phyloP scores from a whole-genome alignment of 1,139 yeast genomes.

The Taphrina confusa region DNA sequence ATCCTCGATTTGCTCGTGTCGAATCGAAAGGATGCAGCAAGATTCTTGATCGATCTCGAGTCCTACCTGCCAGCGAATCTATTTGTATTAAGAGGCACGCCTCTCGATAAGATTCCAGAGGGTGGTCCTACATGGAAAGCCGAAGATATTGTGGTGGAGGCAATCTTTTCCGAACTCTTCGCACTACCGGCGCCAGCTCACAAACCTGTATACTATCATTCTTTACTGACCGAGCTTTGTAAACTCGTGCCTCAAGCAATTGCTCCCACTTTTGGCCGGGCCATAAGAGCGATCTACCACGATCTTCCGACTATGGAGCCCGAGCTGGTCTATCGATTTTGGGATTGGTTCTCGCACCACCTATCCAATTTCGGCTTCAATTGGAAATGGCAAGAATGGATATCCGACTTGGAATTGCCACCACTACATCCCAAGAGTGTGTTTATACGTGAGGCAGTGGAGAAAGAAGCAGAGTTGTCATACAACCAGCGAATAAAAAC shows the following conservation, averaged over 20 bases:
- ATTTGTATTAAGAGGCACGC: slow-evolving; percentile 81
- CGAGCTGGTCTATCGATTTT: slow-evolving; percentile 69
- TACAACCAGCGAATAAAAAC: slow-evolving; percentile 71
- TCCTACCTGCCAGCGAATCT: slow-evolving; percentile 66
- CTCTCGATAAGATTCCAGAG: slow-evolving; percentile 66
- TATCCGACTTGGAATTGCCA: slow-evolving; percentile 45
- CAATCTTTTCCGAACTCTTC: slow-evolving; percentile 74
- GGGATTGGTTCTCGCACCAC: slow-evolving; percentile 94
- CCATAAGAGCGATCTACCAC: slow-evolving; percentile 78
- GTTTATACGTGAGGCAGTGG: slow-evolving; percentile 75
- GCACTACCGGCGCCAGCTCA: slow-evolving; percentile 69
- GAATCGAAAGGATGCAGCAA: slow-evolving; percentile 83
- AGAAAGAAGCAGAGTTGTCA: slow-evolving; percentile 76
- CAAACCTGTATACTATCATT: slow-evolving; percentile 74
- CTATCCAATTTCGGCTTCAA: slow-evolving; percentile 90
- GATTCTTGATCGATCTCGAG: slow-evolving; percentile 76
- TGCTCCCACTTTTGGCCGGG: slow-evolving; percentile 95
- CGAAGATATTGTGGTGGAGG: slow-evolving; percentile 86
- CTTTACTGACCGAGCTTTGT: slow-evolving; percentile 87
- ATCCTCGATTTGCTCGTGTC: slow-evolving; percentile 78
- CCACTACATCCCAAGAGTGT: slow-evolving; percentile 70
- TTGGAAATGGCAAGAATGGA: slow-evolving; percentile 99
- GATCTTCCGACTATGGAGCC: slow-evolving; percentile 69
- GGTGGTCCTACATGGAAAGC: slow-evolving; percentile 72
- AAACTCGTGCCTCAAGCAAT: slow-evolving; percentile 81